Conservation (phyloP, 306 rosid genomes). For the Ormosia semicastrata region DNA sequence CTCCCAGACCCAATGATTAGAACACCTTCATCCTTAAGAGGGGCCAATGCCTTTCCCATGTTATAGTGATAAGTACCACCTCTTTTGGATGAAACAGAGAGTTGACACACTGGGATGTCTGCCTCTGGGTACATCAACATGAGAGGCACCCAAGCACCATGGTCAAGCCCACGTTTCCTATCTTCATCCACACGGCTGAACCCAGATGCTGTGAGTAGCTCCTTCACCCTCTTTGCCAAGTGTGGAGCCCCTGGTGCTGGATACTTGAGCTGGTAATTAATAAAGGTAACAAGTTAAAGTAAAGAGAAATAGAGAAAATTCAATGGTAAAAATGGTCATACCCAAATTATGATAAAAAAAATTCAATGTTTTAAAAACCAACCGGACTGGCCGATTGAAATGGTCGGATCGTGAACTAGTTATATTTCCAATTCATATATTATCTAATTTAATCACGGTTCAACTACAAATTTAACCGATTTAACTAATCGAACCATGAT, state of each 20-base stretch:
- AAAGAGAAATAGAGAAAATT: not conserved
- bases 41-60: conserved; percentile 64
- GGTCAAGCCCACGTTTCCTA: conserved; percentile 65
- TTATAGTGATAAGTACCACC: conserved; percentile 56
- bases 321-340: no score
- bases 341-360: not conserved
- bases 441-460: no score
- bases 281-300: not conserved
- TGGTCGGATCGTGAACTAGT: no score
- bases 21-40: conserved; percentile 65
- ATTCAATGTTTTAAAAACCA: no score
- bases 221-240: conserved; percentile 56
- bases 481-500: no score
- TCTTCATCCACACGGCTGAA: conserved; percentile 50
- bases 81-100: conserved; percentile 52
- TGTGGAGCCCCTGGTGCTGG: conserved; percentile 72
- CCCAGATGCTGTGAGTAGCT: conserved; percentile 43
- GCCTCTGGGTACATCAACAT: conserved; percentile 77
- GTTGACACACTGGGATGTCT: conserved; percentile 72
- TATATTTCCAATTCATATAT: no score
- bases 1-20: conserved; percentile 67
- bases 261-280: conserved; percentile 53
- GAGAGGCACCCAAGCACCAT: conserved; percentile 81
- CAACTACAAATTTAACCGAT: no score
- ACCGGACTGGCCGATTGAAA: no score